Evolutionary conservation across 2,329 filamentous ascomycete genomes (phyloP).

Genomic region (Fusarium redolens): DNA sequence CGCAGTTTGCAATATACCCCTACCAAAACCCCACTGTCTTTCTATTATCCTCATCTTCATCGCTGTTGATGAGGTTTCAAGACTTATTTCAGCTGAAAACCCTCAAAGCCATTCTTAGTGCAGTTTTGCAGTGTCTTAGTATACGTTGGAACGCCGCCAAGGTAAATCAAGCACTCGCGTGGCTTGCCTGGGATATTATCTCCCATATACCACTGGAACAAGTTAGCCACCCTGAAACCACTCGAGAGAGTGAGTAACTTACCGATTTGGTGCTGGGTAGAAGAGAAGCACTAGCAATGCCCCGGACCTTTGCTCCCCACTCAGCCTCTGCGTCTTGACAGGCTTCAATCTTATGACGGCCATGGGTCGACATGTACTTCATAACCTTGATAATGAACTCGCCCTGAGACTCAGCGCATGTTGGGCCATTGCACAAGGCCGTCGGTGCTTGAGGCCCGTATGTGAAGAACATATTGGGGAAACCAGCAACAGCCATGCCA

Average conservation of each 20-base stretch:
- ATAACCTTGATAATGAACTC: neutral
- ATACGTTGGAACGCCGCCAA: neutral
- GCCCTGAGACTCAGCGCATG: neutral
- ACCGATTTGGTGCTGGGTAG: neutral
- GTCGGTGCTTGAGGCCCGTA: conserved; percentile 6
- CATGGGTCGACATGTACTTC: neutral
- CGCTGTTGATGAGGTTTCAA: fast-evolving
- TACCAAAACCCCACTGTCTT: too few species aligned
- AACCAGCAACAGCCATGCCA: neutral
- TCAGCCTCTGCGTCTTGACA: neutral
- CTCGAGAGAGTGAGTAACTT: neutral
- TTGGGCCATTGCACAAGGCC: neutral
- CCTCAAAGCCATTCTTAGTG: neutral
- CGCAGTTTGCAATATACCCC: too few species aligned
- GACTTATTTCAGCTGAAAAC: neutral
- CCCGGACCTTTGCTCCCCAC: neutral
- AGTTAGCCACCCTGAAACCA: neutral
- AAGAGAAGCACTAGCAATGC: neutral
- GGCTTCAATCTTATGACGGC: neutral
- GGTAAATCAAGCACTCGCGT: neutral
- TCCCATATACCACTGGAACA: neutral
- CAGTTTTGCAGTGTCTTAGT: neutral
- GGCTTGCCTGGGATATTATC: neutral
- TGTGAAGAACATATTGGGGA: conserved; percentile 15
- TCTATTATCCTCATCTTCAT: fast-evolving